Evolutionary conservation across 1,139 yeast species (phyloP), one percentile per base, ranked within the genome.

Genomic region (Lodderomyces theae): DNA sequence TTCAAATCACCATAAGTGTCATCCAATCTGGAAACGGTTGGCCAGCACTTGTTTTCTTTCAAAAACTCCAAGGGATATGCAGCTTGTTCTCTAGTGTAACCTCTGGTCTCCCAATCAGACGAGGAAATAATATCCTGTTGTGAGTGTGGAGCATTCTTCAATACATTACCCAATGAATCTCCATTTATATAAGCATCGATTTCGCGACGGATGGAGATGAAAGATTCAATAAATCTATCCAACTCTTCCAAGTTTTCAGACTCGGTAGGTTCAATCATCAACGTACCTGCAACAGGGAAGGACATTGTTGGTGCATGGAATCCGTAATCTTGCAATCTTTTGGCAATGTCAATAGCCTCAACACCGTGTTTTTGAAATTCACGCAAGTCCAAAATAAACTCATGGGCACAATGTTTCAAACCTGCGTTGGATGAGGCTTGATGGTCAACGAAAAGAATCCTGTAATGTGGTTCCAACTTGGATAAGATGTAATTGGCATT

Each of bases 301-400:
- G 97, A 92, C 88, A 92, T 82, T 38, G 98, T 92, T 51, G 98
- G 98, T 1, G 97, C 97, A 64, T 92, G 98, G 82, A 92, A 92
- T 1, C 97, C 97, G 60, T 90, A 92, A 66, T 92, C 98, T 66
- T 92, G 97, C 47, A 92, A 77, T 64, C 98, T 80, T 72, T 92
- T 92, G 45, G 98, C 97, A 46, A 92, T 82, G 61, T 92, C 98
- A 55, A 90, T 88, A 19, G 97, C 97, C 64, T 92, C 97, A 44
- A 92, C 71, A 16, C 96, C 96, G 39, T 80, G 59, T 3, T 76
- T 64, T 67, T 90, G 89, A 71, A 85, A 87, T 38, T 84, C 89
- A 62, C 97, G 80, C 49, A 90, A 72, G 63, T 92, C 98, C 47
- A 92, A 72, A 53, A 92, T 92, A 62, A 92, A 92, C 66, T 92